phyloP scores from a whole-genome alignment of 2,329 filamentous ascomycete species.

The Xylariaceae sp. region DNA sequence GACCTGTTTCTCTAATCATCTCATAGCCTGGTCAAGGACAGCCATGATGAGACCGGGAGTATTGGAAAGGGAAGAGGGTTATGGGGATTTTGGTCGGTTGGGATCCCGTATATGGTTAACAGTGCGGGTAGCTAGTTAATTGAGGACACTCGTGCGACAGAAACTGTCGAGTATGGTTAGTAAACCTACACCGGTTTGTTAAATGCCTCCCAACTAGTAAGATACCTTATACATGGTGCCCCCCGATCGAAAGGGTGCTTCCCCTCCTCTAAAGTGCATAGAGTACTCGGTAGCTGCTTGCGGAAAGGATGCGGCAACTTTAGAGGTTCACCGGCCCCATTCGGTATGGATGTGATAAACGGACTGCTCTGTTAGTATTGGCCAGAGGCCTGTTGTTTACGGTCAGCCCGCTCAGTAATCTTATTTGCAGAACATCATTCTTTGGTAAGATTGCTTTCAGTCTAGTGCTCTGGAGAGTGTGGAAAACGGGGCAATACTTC shows the following conservation, averaged over 20 bases:
- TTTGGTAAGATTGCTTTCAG: constrained; percentile 47
- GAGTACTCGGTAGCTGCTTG: not conserved
- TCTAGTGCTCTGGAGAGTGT: constrained; percentile 45
- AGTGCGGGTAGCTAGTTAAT: constrained; percentile 50
- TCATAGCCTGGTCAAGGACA: constrained; percentile 47
- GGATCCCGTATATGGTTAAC: constrained; percentile 49
- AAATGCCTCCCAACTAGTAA: not conserved
- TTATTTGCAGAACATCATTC: constrained; percentile 48
- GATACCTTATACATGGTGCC: no score
- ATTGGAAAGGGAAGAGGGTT: constrained; percentile 47
- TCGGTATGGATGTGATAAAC: constrained; percentile 47
- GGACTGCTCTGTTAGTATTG: constrained; percentile 55
- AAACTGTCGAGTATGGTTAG: constrained; percentile 56
- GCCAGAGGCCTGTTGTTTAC: constrained; percentile 57
- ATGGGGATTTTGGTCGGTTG: constrained; percentile 55
- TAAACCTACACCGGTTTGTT: constrained; percentile 21
- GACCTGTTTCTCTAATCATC: constrained; percentile 56
- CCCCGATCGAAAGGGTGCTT: no score
- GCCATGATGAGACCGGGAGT: constrained; percentile 53
- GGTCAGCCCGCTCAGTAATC: constrained; percentile 49
- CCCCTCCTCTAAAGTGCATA: no score
- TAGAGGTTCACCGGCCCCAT: constrained; percentile 51
- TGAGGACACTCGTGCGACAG: constrained; percentile 56
- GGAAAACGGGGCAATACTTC: constrained; percentile 43
- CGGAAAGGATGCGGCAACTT: no score